Conservation (phyloP, 306 rosid genomes). For the Biancaea sappan region DNA sequence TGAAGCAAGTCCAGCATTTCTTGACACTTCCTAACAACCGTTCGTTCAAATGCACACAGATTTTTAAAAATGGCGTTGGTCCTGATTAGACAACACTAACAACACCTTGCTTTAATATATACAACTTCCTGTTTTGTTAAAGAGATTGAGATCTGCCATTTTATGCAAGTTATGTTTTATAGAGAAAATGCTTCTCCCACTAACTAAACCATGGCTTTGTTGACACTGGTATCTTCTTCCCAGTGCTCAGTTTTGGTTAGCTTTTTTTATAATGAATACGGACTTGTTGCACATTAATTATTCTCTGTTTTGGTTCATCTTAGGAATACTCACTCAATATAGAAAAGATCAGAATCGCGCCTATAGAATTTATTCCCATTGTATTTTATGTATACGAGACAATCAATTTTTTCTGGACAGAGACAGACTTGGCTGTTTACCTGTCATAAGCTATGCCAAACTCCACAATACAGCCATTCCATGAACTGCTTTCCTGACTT, state of each 20-base stretch:
- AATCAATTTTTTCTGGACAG: neutral
- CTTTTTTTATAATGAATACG: neutral
- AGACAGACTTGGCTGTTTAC: neutral
- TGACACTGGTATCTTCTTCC: neutral
- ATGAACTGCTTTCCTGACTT: neutral
- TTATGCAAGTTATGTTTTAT: slow-evolving; percentile 32
- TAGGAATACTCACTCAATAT: slow-evolving; percentile 12
- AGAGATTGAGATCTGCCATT: slow-evolving; percentile 16
- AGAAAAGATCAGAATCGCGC: neutral
- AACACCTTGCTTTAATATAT: slow-evolving; percentile 27
- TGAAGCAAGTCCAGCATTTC: slow-evolving; percentile 41
- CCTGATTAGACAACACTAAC: slow-evolving; percentile 83
- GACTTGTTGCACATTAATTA: neutral
- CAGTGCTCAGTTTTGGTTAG: neutral
- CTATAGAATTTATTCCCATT: slow-evolving; percentile 23
- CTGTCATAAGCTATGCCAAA: neutral
- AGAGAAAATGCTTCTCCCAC: slow-evolving; percentile 69
- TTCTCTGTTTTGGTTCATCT: slow-evolving; percentile 30
- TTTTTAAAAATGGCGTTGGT: slow-evolving; percentile 32
- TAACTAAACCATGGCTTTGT: slow-evolving; percentile 28
- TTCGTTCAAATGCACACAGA: slow-evolving; percentile 35
- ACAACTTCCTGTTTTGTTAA: slow-evolving; percentile 5
- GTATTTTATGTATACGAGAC: neutral
- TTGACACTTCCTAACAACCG: slow-evolving; percentile 37
- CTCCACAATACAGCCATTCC: neutral